Percentiles rank a stretch among this genome's conserved stretches.
Evolutionary conservation across 208 protist species (phyloP).

Genomic region (Acanthamoeba royreba): DNA sequence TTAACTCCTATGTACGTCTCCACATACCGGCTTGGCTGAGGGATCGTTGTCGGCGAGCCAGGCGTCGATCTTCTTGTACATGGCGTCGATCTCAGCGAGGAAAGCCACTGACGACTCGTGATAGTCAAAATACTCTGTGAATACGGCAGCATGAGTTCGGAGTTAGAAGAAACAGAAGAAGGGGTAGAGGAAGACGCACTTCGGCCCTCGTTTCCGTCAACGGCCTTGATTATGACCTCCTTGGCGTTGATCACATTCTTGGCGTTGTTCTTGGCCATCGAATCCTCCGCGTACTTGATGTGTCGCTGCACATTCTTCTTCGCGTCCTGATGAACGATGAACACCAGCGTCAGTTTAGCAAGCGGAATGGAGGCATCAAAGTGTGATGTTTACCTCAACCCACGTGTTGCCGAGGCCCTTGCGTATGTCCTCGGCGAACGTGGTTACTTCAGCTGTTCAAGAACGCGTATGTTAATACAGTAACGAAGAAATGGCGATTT

Average conservation of each 20-base stretch:
- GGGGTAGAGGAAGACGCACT: not conserved
- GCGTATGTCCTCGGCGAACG: not conserved
- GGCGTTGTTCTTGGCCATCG: not conserved
- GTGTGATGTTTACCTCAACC: not conserved
- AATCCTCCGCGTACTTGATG: not conserved
- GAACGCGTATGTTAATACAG: not conserved
- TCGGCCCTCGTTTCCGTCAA: not conserved
- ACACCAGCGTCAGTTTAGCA: not conserved
- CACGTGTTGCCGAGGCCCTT: not conserved
- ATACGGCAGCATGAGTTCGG: not conserved
- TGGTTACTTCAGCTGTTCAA: not conserved
- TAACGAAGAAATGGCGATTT: not conserved
- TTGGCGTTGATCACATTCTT: not conserved
- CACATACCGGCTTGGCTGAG: not conserved
- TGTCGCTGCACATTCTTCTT: not conserved
- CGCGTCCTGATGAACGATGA: not conserved
- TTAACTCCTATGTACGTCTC: not conserved
- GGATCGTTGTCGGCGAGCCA: not conserved
- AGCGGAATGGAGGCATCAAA: not conserved
- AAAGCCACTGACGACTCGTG: not conserved
- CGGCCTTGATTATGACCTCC: not conserved
- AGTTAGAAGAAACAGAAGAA: not conserved
- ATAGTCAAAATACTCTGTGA: not conserved
- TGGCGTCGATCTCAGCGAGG: not conserved
- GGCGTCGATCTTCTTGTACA: slow-evolving; percentile 19